These are phyloP conservation scores for Podaxis rugospora DNA, from an alignment of 768 basidiomycete genomes.

Conservation along the genomic window DNA sequence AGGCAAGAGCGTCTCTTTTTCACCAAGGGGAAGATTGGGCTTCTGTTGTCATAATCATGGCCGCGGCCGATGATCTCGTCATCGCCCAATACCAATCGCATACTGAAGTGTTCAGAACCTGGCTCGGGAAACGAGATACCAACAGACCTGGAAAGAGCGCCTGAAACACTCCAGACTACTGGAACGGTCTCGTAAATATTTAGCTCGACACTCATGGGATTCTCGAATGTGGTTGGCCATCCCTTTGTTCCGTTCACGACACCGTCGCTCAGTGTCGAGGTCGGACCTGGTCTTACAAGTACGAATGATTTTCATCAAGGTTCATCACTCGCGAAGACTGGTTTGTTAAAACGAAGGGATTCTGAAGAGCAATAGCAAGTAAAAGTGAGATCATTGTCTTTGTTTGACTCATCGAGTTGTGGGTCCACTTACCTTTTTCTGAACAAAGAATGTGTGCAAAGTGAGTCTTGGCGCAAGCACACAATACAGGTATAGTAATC, in stretches of 20 bases:
- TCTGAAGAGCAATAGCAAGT: neutral
- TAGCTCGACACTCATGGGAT: neutral
- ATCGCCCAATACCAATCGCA: neutral
- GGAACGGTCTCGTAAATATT: too few relatives aligned
- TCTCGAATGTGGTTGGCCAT: neutral
- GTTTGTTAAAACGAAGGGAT: neutral
- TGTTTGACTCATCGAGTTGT: neutral
- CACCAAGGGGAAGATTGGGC: too few relatives aligned
- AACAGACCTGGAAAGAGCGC: too few relatives aligned
- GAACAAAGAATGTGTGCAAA: neutral
- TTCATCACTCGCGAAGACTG: neutral
- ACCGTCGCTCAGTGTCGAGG: neutral
- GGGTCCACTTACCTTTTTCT: neutral
- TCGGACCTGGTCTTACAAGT: neutral
- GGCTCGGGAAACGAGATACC: neutral
- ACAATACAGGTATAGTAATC: too few relatives aligned
- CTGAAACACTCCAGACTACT: too few relatives aligned
- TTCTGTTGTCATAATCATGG: neutral
- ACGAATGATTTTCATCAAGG: neutral
- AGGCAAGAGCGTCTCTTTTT: too few relatives aligned
- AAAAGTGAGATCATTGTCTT: neutral
- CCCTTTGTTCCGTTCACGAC: neutral
- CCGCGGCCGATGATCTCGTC: neutral
- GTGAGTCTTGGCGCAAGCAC: neutral
- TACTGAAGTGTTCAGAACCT: neutral